Evolutionary conservation across 768 basidiomycete genomes (phyloP), one percentile per base, ranked within the genome.

Genomic region (Lactarius sanguifluus): DNA sequence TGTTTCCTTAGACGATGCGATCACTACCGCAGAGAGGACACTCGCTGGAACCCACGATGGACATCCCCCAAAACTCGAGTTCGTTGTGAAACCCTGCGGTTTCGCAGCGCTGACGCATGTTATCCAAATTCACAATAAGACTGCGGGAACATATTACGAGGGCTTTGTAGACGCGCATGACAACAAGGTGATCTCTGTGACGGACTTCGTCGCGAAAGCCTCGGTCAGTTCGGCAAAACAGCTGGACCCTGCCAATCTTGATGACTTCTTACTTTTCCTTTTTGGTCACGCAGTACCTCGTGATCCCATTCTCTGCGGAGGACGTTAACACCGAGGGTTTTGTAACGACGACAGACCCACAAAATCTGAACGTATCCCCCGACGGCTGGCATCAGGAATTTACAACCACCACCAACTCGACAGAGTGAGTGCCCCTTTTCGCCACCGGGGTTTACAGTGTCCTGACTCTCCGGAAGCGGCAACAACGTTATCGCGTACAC

Each of bases 91-190:
- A 61, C 72, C 77, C 1, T 79, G 82, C 69, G 77, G 77, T 36
- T 73, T 76, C 6, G 76, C 73, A 25, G 76, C 73, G 15, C 77
- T 84, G 8, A 75, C 80, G 7, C 79, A 82, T 70, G 75, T 76
- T 60, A 69, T 81, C 54, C 80, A 82, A 71, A 77, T 82, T 61
- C 76, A 79, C 72, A 80, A 81, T 72, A 70, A 76, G 55, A 74
- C 75, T 64, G 69, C 76, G n/a, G 75, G 82, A 55, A 77, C 81
- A 8, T 86, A 82, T 82, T 81, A 79, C 70, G 82, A 86, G 73
- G 85, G 83, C 0, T 85, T 83, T 64, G 80, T 88, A 54, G 85
- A 86, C 69, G 85, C 83, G 5, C 81, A 82, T 68, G 75, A 80
- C 20, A 82, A 82, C n/a, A 81, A 83, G 34, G 69, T 87, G 34